Evolutionary conservation across 208 protist genomes (phyloP), one percentile per base, ranked within the genome.

Genomic region (Novymonas esmeraldas): DNA sequence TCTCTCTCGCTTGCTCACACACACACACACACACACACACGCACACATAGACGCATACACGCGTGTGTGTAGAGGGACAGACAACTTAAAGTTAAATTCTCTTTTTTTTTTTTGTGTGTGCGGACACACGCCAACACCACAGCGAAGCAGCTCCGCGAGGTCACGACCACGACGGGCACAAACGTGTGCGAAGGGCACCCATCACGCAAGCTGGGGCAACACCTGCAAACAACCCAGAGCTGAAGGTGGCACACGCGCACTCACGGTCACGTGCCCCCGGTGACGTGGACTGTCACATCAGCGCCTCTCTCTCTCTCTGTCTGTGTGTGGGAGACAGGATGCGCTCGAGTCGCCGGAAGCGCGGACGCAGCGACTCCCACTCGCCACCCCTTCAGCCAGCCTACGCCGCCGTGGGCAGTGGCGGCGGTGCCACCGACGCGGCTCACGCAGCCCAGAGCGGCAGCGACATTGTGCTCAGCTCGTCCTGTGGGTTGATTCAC

Each of bases 361-460:
- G 69, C 28, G 50, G 64, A 38, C 69, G 60, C 16, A 69, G 60
- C 18, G 69, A 39, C 29, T 75, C 69, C 22, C 36, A 36, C 4
- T 75, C 69, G 1, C 69, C 69, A 2, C 61, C 69, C 9, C 52
- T 68, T 33, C 49, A 33, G 28, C 11, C 46, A 0, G 24, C 46
- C 20, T 50, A 36, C 31, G 56, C 4, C 2, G 7, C 16, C 11
- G 14, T 7, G 22, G n/a, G 22, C 10, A 10, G 22, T 2, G 34
- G 51, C 31, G 4, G 13, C 3, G 51, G 54, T 44, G 34, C 6
- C 24, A 34, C 36, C 0, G 41, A 13, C n/a, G 33, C 9, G 14
- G 3, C 34, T 18, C 31, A 16, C 33, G 26, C 22, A 24, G 22
- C 28, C 16, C 24, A 22, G 29, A 13, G 6, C 20, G 22, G 10